These are phyloP conservation scores for Xylariaceae sp. DNA, from an alignment of 2,329 filamentous ascomycete genomes.

Conservation along the genomic window DNA sequence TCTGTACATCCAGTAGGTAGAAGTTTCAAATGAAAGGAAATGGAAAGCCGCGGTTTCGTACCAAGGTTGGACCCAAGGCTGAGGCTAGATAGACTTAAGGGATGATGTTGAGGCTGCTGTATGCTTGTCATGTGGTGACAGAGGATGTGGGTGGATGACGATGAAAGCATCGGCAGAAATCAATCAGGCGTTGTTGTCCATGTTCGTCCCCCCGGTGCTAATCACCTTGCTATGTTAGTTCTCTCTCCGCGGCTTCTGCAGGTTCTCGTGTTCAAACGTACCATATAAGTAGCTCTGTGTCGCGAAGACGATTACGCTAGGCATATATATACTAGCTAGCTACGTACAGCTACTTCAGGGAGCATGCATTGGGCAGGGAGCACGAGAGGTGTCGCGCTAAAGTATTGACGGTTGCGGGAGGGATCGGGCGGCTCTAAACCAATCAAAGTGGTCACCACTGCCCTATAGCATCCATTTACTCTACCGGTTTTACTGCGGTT, in stretches of 20 bases:
- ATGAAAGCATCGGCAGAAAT: slow-evolving; percentile 28
- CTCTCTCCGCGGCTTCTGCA: too few species aligned
- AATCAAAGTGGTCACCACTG: slow-evolving; percentile 12
- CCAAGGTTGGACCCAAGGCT: too few species aligned
- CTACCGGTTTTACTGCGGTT: too few species aligned
- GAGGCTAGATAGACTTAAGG: slow-evolving; percentile 2
- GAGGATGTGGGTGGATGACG: slow-evolving; percentile 24
- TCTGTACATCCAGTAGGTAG: too few species aligned
- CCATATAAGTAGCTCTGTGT: too few species aligned
- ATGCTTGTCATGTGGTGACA: slow-evolving; percentile 14
- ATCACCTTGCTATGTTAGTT: not conserved
- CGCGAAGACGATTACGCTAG: too few species aligned
- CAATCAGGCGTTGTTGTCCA: slow-evolving; percentile 11
- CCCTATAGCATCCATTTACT: too few species aligned
- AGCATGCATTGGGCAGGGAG: slow-evolving; percentile 1
- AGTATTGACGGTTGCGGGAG: slow-evolving; percentile 20
- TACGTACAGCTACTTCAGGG: not conserved
- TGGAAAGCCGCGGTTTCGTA: too few species aligned
- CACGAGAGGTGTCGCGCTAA: slow-evolving; percentile 19
- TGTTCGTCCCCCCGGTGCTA: too few species aligned
- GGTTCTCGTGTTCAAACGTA: too few species aligned
- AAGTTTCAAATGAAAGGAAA: too few species aligned
- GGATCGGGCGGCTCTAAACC: slow-evolving; percentile 14
- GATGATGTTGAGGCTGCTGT: slow-evolving; percentile 10
- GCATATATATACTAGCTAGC: too few species aligned